Evolutionary conservation across 2,329 filamentous ascomycete genomes (phyloP), one percentile per base, ranked within the genome.

Genomic region (Rutstroemia sp.): DNA sequence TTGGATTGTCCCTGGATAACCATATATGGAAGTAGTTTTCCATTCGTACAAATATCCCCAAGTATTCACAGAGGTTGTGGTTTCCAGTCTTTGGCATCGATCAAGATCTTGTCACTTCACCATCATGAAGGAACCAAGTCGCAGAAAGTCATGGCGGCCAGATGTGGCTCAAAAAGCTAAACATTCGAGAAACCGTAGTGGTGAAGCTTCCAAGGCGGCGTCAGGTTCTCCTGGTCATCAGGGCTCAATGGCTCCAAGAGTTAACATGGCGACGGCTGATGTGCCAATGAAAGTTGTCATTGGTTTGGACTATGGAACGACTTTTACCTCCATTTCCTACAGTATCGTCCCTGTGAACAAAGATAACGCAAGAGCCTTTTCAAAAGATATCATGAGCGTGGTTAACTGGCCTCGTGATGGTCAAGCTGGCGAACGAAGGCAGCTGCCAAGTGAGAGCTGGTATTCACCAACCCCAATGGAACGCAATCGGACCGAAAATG

Each of bases 381-480:
- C 57, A 8, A 49, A 21, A 9, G 54, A 63, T 10, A 47, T 65
- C 4, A 47, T 49, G 19, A 58, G 27, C 41, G 59, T 65, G 9
- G 23, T 39, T 3, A 61, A 63, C 34, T 65, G 61, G 63, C 63
- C 59, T 7, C 6, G 52, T 19, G 62, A 60, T 44, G 12, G 21
- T 5, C 55, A 45, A 3, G 8, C 21, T 9, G 56, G 57, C 3
- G 14, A 52, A 8, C 54, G 49, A 14, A 46, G 47, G n/a, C 62
- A 64, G 45, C 54, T 64, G 1, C 63, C 63, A 41, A 63, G 59
- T 0, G 58, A 65, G 23, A 60, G 48, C 34, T 64, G 62, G 63
- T 65, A 65, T 42, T 58, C 59, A 5, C 21, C 51, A 5, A 42
- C 52, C 1, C 46, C 59, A 1, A 53, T 56, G 2, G 37, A 54